Base-by-base conservation (phyloP, 768 basidiomycete genomes). In the Pleurotus cornucopiae region DNA sequence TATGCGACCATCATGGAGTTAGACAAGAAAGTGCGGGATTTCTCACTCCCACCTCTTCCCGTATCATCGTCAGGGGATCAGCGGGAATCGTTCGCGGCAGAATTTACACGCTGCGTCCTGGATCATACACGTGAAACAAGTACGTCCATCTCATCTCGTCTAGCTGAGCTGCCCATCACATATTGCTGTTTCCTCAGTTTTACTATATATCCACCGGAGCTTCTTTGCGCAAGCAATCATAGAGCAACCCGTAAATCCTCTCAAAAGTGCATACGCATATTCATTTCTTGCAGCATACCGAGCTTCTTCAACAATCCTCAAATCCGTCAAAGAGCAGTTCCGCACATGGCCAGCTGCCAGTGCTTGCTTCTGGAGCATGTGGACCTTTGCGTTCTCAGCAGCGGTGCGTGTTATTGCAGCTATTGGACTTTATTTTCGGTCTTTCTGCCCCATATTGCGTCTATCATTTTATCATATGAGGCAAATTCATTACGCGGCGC, bases 211-310 rank as follows among this genome's bases (percentile, higher is more conserved):
- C 30, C 85, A 86, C 61, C 77, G 85, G 21, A 77, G 77, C 56
- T 89, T 85, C 73, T 88, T 88, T 58, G 86, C 86, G 0, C 83
- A 84, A 62, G 86, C 86, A 2, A 80, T 88, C 60, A 81, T 85
- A 21, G 85, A 88, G 56, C 76, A 83, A 38, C 86, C 87, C 0
- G 67, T 69, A 23, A 85, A 88, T 65, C 86, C 87, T 0, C 73
- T 88, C 41, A 82, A 83, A 66, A 86, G 84, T 59, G 66, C 74
- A 5, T 88, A 86, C 49, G 80, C 84, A 0, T 80, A 79, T 0
- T 86, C 84, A 0, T 88, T 89, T 58, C 67, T 87, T 1, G 84
- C 85, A 2, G 74, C 83, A 3, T 86, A 85, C 58, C 76, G 80
- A 1, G 76, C 82, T 1, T 80, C 83, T 5, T 77, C 76, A 25